A percentile compares a stretch with the other conserved stretches of the same genome.
These are phyloP conservation scores for Globisporangium canariense DNA, from an alignment of 352 stramenopile species.

Conservation along the genomic window DNA sequence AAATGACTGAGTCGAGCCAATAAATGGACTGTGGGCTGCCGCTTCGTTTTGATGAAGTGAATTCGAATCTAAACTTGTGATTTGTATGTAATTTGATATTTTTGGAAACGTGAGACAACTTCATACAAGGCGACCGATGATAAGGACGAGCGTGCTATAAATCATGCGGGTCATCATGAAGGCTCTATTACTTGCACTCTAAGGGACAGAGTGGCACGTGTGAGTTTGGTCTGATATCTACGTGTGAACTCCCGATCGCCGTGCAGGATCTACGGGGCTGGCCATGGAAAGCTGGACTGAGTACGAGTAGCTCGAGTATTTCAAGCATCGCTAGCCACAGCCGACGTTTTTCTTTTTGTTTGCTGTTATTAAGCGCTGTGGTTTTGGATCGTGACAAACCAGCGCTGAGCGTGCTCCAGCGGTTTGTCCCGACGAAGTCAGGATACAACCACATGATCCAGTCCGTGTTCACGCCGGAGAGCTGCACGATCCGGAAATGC, in stretches of 20 bases:
- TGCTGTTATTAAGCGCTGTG: slow-evolving; percentile 15
- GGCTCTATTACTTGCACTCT: background rate
- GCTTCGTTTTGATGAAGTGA: background rate
- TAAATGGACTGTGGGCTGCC: background rate
- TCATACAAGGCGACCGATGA: background rate
- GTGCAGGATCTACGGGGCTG: background rate
- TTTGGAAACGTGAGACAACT: background rate
- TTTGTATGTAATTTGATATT: background rate
- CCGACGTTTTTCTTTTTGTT: too few species aligned
- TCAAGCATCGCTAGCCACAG: too few species aligned
- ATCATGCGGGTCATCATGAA: too few species aligned
- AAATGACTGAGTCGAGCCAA: background rate
- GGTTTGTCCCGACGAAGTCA: slow-evolving; percentile 62
- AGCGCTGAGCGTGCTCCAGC: slow-evolving; percentile 54
- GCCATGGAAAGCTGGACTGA: too few species aligned
- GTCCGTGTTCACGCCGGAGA: slow-evolving; percentile 61
- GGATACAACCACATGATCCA: slow-evolving; percentile 71
- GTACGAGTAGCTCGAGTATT: too few species aligned
- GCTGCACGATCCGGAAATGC: slow-evolving; percentile 52
- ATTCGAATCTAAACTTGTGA: background rate
- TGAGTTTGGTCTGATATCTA: background rate
- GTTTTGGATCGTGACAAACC: slow-evolving; percentile 52
- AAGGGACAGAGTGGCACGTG: background rate
- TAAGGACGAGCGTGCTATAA: background rate
- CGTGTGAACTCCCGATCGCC: background rate